Evolutionary conservation across 257 asterid genomes (phyloP), one percentile per base, ranked within the genome.

Genomic region (Ligustrum vulgare): DNA sequence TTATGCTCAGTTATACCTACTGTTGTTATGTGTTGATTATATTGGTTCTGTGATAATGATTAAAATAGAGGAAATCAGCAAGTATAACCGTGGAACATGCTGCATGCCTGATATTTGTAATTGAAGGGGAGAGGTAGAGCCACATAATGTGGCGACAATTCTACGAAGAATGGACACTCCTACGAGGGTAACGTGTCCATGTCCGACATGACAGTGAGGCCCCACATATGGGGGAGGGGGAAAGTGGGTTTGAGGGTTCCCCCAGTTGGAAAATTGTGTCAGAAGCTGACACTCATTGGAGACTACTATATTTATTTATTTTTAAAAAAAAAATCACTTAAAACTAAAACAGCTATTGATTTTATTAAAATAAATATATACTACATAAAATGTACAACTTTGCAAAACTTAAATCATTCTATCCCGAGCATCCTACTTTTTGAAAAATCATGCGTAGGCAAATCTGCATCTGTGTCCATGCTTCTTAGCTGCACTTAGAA

Each of bases 91-190:
- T 13, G 69, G 67, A 64, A 67, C 35, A 6, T 70, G 67, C 69
- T 71, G 62, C 62, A n/a, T 16, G 25, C 22, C 0, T 60, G 77
- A 43, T 73, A 80, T 69, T 33, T 67, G 74, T 82, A 62, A 56
- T 58, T 51, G 74, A 47, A 45, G 31, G 12, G 69, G 66, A 69
- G 68, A 56, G 31, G 37, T 12, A 20, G 49, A 72, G 68, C 22
- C 72, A 67, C 32, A 18, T 41, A 71, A 32, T 39, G 79, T 74
- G 64, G 73, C 13, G 13, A 11, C 56, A 4, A 0, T 51, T 5
- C 25, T n/a, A 16, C 3, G 62, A 20, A 51, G 9, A 18, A 51
- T 1, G 62, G 62, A n/a, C 6, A 6, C 62, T 51, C 8, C 0
- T 51, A 51, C 25, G 1, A 39, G 9, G 22, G 23, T 2, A 25